phyloP scores from a whole-genome alignment of 2,329 filamentous ascomycete species.

The Ophiocordyceps sinensis region DNA sequence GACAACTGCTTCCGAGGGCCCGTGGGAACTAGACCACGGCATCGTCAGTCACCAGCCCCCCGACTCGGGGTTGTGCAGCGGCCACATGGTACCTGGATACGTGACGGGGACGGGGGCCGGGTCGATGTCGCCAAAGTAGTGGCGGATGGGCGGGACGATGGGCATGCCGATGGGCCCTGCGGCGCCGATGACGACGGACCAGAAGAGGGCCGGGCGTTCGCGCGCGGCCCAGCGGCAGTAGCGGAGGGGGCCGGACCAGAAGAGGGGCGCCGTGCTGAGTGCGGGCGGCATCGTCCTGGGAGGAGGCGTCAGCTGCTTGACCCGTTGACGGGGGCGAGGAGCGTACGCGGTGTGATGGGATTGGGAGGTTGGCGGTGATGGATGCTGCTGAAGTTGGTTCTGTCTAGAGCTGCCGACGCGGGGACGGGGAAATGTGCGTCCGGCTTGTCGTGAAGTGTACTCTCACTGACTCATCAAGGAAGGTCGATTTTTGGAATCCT shows the following conservation, averaged over 20 bases:
- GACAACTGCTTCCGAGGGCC: constrained; percentile 44
- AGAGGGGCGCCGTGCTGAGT: constrained; percentile 35
- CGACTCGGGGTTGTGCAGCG: not conserved
- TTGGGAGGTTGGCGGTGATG: no score
- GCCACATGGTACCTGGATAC: constrained; percentile 66
- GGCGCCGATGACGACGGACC: constrained; percentile 60
- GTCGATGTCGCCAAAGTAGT: constrained; percentile 57
- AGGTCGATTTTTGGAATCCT: no score
- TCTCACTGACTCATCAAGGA: no score
- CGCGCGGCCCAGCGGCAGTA: constrained; percentile 82
- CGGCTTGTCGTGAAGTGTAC: no score
- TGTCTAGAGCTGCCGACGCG: no score
- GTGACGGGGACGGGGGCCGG: constrained; percentile 66
- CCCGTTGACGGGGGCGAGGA: not conserved
- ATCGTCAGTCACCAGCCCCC: not conserved
- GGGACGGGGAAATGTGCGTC: no score
- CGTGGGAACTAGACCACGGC: constrained; percentile 42
- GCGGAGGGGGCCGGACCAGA: constrained; percentile 71
- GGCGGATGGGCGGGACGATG: constrained; percentile 59
- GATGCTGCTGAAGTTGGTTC: no score
- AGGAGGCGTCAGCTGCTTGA: not conserved
- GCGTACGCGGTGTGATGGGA: no score
- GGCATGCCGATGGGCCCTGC: constrained; percentile 58
- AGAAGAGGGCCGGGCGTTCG: constrained; percentile 86
- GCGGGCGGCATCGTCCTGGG: constrained; percentile 39